These are phyloP conservation scores for Ogataea allantospora DNA, from an alignment of 805 yeast species.

Conservation along the genomic window DNA sequence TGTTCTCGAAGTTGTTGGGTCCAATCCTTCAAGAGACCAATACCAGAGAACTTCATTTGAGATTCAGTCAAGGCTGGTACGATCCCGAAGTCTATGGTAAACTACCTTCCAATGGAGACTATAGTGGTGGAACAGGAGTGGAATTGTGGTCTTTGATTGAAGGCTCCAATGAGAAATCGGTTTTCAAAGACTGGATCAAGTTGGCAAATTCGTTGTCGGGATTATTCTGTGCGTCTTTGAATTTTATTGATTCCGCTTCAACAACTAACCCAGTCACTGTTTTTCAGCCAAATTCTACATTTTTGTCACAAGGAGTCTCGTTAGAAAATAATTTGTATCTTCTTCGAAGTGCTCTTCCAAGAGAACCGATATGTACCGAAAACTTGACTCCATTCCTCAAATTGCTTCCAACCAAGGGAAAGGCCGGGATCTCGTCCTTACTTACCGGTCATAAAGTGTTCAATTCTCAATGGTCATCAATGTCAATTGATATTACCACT, in stretches of 20 bases:
- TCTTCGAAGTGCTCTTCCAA: constrained; percentile 83
- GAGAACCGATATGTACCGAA: constrained; percentile 96
- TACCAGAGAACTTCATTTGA: constrained; percentile 72
- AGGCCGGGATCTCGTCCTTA: constrained; percentile 80
- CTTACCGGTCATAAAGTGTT: constrained; percentile 89
- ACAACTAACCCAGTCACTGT: constrained; percentile 66
- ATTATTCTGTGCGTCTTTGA: constrained; percentile 90
- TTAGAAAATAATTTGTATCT: constrained; percentile 47
- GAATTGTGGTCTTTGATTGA: constrained; percentile 88
- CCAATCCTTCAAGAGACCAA: constrained; percentile 67
- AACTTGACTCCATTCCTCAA: constrained; percentile 92
- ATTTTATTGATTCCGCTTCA: constrained; percentile 75
- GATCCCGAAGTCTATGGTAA: constrained; percentile 85
- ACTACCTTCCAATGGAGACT: constrained; percentile 67
- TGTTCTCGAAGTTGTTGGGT: constrained; percentile 79
- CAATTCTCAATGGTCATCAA: constrained; percentile 90
- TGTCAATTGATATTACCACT: constrained; percentile 79
- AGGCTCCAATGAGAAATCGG: constrained; percentile 53
- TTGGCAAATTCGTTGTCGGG: constrained; percentile 82
- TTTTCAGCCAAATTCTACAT: constrained; percentile 29
- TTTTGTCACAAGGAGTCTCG: constrained; percentile 21
- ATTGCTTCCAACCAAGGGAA: constrained; percentile 87
- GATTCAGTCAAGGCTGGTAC: constrained; percentile 96
- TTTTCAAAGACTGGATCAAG: constrained; percentile 64
- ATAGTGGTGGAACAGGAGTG: constrained; percentile 92